phyloP scores from a whole-genome alignment of 192 early-diverging fungal genomes.

The Powellomyces hirtus region DNA sequence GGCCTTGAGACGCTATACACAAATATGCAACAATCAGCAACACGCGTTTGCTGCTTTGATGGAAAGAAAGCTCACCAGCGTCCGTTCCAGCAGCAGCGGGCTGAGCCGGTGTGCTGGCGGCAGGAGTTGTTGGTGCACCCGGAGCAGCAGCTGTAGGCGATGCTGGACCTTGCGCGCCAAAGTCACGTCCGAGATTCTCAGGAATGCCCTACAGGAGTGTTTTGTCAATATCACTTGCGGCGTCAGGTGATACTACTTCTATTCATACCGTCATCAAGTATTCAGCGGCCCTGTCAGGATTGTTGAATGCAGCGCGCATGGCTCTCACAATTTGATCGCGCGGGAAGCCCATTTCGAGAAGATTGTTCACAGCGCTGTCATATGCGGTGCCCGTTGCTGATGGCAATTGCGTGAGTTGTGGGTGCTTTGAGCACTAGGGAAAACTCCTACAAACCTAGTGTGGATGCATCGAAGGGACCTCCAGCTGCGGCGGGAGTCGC shows the following conservation, averaged over 20 bases:
- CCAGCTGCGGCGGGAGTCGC: slow-evolving; percentile 32
- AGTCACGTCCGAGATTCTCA: slow-evolving; percentile 57
- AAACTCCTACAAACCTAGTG: slow-evolving; percentile 27
- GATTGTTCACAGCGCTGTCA: slow-evolving; percentile 76
- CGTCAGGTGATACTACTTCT: not conserved
- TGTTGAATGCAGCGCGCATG: slow-evolving; percentile 96
- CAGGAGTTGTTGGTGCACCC: slow-evolving; percentile 25
- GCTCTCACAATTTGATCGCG: slow-evolving; percentile 81
- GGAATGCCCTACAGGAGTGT: slow-evolving; percentile 80
- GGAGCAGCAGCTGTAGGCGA: slow-evolving; percentile 33
- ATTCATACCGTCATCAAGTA: slow-evolving; percentile 81
- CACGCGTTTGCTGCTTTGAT: not conserved
- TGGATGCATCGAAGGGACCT: slow-evolving; percentile 49
- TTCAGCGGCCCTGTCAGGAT: slow-evolving; percentile 95
- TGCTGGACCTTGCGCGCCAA: slow-evolving; percentile 29
- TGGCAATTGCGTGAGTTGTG: not conserved
- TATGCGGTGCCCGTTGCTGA: slow-evolving; percentile 76
- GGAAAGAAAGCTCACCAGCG: slow-evolving; percentile 14
- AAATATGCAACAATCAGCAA: not conserved
- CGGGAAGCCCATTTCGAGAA: slow-evolving; percentile 96
- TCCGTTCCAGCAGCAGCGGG: slow-evolving; percentile 18
- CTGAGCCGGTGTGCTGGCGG: slow-evolving; percentile 9
- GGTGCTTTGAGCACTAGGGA: not conserved
- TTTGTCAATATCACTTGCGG: not conserved
- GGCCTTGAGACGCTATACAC: not conserved